A percentile compares a stretch with the other conserved stretches of the same genome.
Evolutionary conservation across 345 rosid species (phyloP).

Genomic region (Linum lewisii): DNA sequence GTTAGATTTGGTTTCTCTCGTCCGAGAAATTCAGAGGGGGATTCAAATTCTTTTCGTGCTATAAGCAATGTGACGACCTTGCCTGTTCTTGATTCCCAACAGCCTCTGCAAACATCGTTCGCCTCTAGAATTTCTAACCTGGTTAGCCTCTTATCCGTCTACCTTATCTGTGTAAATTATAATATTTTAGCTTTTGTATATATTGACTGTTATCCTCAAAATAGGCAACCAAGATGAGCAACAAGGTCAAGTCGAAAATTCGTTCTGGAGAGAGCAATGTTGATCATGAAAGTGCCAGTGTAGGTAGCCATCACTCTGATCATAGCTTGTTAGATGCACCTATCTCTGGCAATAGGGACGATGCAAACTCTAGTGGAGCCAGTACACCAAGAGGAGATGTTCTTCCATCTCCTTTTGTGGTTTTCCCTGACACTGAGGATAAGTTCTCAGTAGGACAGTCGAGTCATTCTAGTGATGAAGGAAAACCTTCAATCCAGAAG

Average conservation of each 20-base stretch:
- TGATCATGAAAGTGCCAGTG: slow-evolving; percentile 68
- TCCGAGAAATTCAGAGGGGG: slow-evolving; percentile 33
- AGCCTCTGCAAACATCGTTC: slow-evolving; percentile 78
- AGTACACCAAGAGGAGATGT: slow-evolving; percentile 84
- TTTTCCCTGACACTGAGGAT: slow-evolving; percentile 36
- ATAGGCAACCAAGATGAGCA: slow-evolving; percentile 78
- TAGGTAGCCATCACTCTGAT: slow-evolving; percentile 64
- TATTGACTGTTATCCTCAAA: slow-evolving; percentile 22
- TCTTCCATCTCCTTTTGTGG: slow-evolving; percentile 50
- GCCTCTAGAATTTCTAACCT: slow-evolving; percentile 84
- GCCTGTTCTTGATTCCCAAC: slow-evolving; percentile 85
- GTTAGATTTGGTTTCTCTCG: slow-evolving; percentile 20
- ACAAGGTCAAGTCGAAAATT: slow-evolving; percentile 73
- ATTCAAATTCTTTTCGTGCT: slow-evolving; percentile 38
- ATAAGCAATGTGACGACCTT: slow-evolving; percentile 43
- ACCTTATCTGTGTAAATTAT: slow-evolving; percentile 7
- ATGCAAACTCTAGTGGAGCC: slow-evolving; percentile 77
- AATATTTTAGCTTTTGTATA: slow-evolving; percentile 16
- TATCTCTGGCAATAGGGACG: slow-evolving; percentile 57
- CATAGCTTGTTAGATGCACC: slow-evolving; percentile 43
- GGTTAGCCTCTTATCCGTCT: slow-evolving; percentile 39
- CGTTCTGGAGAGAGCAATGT: slow-evolving; percentile 39
- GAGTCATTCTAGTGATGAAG: slow-evolving; percentile 67
- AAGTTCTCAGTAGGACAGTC: slow-evolving; percentile 28
- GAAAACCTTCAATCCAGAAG: slow-evolving; percentile 61